Evolutionary conservation across 176 grass and related monocot species (phyloP).

Genomic region (Saccharum officinarum): DNA sequence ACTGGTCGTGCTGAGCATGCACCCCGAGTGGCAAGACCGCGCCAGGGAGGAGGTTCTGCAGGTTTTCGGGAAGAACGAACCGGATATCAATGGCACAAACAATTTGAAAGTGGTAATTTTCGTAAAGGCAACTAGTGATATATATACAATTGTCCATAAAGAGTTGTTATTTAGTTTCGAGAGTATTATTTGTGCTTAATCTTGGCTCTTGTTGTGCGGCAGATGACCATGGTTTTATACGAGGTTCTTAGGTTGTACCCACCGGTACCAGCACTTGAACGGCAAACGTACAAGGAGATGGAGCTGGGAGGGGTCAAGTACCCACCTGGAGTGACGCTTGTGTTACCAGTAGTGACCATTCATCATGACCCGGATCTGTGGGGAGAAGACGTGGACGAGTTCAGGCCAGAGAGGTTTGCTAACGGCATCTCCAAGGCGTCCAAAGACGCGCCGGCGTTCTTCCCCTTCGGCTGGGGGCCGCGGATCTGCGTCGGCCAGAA

Average conservation of each 20-base stretch:
- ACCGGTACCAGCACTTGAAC: background rate
- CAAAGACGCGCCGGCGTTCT: slow-evolving; percentile 5
- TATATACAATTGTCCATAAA: background rate
- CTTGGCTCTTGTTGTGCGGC: background rate
- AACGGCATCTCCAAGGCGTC: slow-evolving; percentile 47
- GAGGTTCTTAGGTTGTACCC: slow-evolving; percentile 27
- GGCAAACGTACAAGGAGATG: slow-evolving; percentile 30
- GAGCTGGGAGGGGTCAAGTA: slow-evolving; percentile 34
- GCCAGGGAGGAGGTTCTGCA: slow-evolving; percentile 27
- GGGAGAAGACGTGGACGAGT: slow-evolving; percentile 50
- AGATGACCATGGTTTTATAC: slow-evolving; percentile 24
- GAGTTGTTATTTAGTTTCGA: background rate
- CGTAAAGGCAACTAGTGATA: background rate
- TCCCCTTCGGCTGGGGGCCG: slow-evolving; percentile 53
- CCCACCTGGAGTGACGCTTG: slow-evolving; percentile 10
- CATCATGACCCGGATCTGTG: slow-evolving; percentile 43
- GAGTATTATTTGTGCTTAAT: background rate
- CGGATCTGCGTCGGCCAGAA: slow-evolving; percentile 49
- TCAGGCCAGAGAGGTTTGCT: slow-evolving; percentile 55
- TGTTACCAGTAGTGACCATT: background rate
- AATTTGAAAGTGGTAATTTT: slow-evolving; percentile 2
- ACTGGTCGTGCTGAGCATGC: slow-evolving; percentile 38
- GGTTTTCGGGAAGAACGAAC: background rate
- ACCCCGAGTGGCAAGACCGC: slow-evolving; percentile 50
- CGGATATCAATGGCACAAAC: background rate